A percentile compares a stretch with the other conserved stretches of the same genome.
Evolutionary conservation across 1,284 basidiomycete species (phyloP).

Genomic region (Veloporphyrellus conicus): DNA sequence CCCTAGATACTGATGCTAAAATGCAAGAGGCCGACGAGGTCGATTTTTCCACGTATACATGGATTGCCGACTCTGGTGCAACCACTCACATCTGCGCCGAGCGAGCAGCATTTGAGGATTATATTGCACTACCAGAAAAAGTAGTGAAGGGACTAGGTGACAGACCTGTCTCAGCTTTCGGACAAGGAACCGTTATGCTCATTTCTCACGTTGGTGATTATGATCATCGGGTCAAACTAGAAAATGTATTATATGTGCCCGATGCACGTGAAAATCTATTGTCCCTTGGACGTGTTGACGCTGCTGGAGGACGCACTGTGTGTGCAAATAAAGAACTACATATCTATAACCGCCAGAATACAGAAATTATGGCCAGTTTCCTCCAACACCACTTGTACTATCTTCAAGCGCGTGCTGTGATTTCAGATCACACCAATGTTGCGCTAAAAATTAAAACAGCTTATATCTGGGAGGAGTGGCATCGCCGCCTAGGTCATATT

Average conservation of each 20-base stretch:
- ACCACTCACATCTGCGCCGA: background rate
- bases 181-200: background rate
- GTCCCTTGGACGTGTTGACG: background rate
- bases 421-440: background rate
- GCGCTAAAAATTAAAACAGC: background rate
- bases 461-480: conserved; percentile 10
- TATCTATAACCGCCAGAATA: background rate
- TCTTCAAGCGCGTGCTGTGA: background rate
- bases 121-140: background rate
- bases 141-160: background rate
- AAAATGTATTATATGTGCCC: background rate
- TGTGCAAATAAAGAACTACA: background rate
- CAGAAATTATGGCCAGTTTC: background rate
- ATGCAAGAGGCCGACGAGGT: no score
- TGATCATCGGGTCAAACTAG: background rate
- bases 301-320: background rate
- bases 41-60: conserved; percentile 4
- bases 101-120: background rate
- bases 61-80: background rate
- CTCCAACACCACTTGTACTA: background rate
- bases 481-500: background rate
- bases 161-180: background rate
- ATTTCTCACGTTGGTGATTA: background rate
- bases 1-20: conserved; percentile 39
- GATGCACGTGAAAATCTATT: background rate